Base-by-base conservation (phyloP, 768 basidiomycete species). In the Leucosporidium yakuticum region DNA sequence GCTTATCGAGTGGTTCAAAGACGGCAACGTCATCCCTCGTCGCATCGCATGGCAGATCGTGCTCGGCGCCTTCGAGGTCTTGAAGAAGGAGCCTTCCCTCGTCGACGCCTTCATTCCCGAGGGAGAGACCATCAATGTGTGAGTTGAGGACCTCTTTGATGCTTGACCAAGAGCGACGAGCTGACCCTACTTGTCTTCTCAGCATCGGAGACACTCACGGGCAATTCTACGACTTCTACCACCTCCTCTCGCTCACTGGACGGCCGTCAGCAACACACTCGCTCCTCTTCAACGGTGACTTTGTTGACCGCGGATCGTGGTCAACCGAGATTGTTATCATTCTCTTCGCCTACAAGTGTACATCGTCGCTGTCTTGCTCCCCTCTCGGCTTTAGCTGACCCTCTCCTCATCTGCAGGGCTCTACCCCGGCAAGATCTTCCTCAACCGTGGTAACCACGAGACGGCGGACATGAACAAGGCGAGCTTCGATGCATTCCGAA, bases 381-480 rank as follows among this genome's bases (percentile, higher is more conserved):
- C n/a, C n/a, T n/a, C n/a, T n/a, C 4, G 4, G 49, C 48, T 34
- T 50, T 19, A 2, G 27, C 55, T 56, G 4, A 2, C 15, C 19
- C 2, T 6, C 55, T 56, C 55, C 11, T 56, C 20, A 34, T 34
- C 69, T 73, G 17, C 44, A 91, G 91, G 94, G 94, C 80, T 97
- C 64, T 92, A 90, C 79, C 95, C 95, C 5, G 85, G 85, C 65
- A 85, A 82, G 66, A 90, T 97, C 83, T 95, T 84, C 78, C 85
- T 99, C 77, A 98, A 99, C 78, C 85, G 95, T 71, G 95, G 95
- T 23, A 98, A 97, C 80, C 95, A 98, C 76, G 92, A 95, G 80
- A 87, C 91, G 56, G 90, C 90, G 78, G 93, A 97, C 56, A 98
- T 99, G 96, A 99, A 99, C 79, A 81, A 82, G 72, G 82, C 82